Base-by-base conservation (phyloP, 2,329 filamentous ascomycete genomes). In the Penicillium verrucosum region DNA sequence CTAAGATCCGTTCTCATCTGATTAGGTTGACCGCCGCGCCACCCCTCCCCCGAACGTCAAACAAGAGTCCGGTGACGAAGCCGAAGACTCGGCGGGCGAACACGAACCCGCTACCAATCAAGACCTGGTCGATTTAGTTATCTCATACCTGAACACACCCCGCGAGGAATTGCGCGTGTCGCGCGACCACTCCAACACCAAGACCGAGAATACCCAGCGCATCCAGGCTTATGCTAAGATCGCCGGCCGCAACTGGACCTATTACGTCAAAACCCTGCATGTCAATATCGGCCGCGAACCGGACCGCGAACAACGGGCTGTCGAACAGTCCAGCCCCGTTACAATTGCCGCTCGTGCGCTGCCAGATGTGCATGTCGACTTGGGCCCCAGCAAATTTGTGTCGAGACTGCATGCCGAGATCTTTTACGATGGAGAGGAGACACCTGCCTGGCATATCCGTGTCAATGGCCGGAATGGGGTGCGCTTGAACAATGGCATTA, bases 401-500 rank as follows among this genome's bases (percentile, higher is more conserved):
- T 93, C 90, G 30, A 84, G 90, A 60, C 81, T 87, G 59, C 89
- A 92, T 69, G 89, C 89, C 11, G 81, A 86, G 66, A 89, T 94
- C 50, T 85, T 82, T 63, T 94, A 89, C 68, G 85, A 90, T 67
- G 85, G 87, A 41, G 87, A 85, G 64, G 73, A 78, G 27, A 75
- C 75, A 41, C 77, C 78, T 49, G 85, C 83, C 59, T 99, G 94
- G 94, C 88, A 88, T 67, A 84, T 99, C 50, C 79, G 85, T 42
- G 90, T 96, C 61, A 92, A 93, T 70, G 94, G 94, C 21, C 89
- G 94, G 64, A 99, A 99, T 72, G 92, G 92, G 29, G 83, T 96
- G 45, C 90, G 90, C 68, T 80, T 97, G 23, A 90, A 99, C 72
- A 90, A 90, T 59, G 77, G 78, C 49, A 79, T 83, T 21, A 77